Percentiles rank a stretch among this genome's conserved stretches.
Conservation (phyloP, 2,329 filamentous ascomycete genomes). For the Pestalotiopsis sp. region DNA sequence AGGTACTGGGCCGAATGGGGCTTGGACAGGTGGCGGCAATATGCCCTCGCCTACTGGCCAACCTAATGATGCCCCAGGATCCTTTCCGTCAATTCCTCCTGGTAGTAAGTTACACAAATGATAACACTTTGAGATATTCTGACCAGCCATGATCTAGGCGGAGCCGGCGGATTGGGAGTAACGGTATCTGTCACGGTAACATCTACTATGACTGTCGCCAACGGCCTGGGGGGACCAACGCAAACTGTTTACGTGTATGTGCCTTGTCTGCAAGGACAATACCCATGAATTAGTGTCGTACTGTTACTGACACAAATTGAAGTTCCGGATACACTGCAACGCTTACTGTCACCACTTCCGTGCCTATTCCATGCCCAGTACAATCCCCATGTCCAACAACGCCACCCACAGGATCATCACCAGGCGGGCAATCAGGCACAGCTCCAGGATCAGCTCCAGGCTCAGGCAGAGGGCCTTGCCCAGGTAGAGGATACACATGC, state of each 20-base stretch:
- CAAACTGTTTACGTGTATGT: constrained; percentile 8
- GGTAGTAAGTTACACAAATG: constrained; percentile 6
- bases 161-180: neutral
- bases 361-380: neutral
- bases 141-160: neutral
- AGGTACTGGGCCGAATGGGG: constrained; percentile 6
- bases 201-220: neutral
- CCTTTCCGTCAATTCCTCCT: neutral
- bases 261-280: neutral
- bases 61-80: neutral
- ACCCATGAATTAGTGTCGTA: neutral
- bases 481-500: constrained; percentile 38
- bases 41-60: neutral
- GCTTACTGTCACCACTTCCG: neutral
- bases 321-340: constrained; percentile 9
- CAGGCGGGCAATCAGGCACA: constrained; percentile 18
- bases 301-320: neutral
- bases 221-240: neutral
- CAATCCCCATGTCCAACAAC: neutral
- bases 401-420: constrained; percentile 3
- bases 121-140: neutral
- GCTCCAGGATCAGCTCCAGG: constrained; percentile 20
- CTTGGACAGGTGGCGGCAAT: constrained; percentile 10
- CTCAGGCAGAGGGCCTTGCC: constrained; percentile 33
- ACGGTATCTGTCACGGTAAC: constrained; percentile 9